These are phyloP conservation scores for Glycine tomentella DNA, from an alignment of 306 rosid species.

Conservation along the genomic window DNA sequence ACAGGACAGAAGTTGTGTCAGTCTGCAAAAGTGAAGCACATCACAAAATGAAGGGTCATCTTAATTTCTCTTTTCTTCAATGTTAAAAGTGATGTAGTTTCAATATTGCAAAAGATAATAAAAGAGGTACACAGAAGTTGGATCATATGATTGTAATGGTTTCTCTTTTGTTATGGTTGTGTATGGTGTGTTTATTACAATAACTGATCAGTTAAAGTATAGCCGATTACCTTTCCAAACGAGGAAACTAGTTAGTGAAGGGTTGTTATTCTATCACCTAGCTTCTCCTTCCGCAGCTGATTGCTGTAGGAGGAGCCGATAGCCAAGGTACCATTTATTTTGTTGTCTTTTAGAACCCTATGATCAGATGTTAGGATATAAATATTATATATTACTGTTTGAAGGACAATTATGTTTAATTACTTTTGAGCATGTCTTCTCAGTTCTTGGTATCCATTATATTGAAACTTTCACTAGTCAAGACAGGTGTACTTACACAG, in stretches of 20 bases:
- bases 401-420: not conserved
- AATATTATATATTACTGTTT: not conserved
- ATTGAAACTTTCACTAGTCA: slow-evolving; percentile 24
- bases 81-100: slow-evolving; percentile 39
- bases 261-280: too few species aligned
- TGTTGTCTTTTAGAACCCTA: slow-evolving; percentile 45
- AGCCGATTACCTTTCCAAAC: too few species aligned
- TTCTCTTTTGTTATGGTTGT: too few species aligned
- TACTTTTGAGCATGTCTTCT: slow-evolving; percentile 18
- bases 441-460: slow-evolving; percentile 4
- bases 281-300: too few species aligned
- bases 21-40: slow-evolving; percentile 84
- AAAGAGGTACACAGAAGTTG: too few species aligned
- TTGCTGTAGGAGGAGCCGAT: slow-evolving; percentile 38
- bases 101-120: slow-evolving; percentile 17
- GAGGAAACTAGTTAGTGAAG: too few species aligned
- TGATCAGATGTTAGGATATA: slow-evolving; percentile 29
- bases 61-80: slow-evolving; percentile 47
- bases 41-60: slow-evolving; percentile 48
- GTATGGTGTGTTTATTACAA: too few species aligned
- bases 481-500: slow-evolving; percentile 58
- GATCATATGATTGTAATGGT: too few species aligned
- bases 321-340: slow-evolving; percentile 46
- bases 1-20: slow-evolving; percentile 94
- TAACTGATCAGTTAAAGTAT: too few species aligned